Conservation (phyloP, 345 rosid species). For the Limnanthes douglasii region DNA sequence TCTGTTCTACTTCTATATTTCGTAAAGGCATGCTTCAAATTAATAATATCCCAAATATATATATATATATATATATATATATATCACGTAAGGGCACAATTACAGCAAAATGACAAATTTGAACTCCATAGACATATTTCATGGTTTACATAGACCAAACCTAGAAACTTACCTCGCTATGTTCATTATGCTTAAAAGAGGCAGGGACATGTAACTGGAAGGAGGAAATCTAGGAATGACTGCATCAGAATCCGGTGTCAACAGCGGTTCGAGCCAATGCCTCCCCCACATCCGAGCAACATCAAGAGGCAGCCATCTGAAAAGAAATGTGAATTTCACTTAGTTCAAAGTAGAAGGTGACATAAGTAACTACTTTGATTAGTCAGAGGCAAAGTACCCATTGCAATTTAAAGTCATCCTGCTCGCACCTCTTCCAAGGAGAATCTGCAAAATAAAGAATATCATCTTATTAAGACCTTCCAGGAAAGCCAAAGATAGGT, state of each 20-base stretch:
- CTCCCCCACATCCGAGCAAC: conserved; percentile 98
- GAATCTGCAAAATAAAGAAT: conserved; percentile 36
- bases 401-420: conserved; percentile 74
- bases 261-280: conserved; percentile 90
- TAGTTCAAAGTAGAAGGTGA: conserved; percentile 2
- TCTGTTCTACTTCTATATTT: no score
- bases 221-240: conserved; percentile 57
- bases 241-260: conserved; percentile 59
- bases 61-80: no score
- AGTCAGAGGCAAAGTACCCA: conserved; percentile 39
- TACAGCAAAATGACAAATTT: no score
- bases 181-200: conserved; percentile 76
- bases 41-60: no score
- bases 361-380: background rate
- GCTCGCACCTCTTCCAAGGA: conserved; percentile 76
- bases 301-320: conserved; percentile 94
- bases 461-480: conserved; percentile 1
- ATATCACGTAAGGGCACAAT: no score
- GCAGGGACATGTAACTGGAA: conserved; percentile 75
- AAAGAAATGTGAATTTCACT: conserved; percentile 2
- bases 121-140: no score
- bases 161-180: conserved; percentile 90
- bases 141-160: no score
- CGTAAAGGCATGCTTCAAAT: no score
- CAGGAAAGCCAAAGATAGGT: conserved; percentile 1